Conservation (phyloP, 495 filamentous ascomycete species). For the Hapsidospora chrysogenum region DNA sequence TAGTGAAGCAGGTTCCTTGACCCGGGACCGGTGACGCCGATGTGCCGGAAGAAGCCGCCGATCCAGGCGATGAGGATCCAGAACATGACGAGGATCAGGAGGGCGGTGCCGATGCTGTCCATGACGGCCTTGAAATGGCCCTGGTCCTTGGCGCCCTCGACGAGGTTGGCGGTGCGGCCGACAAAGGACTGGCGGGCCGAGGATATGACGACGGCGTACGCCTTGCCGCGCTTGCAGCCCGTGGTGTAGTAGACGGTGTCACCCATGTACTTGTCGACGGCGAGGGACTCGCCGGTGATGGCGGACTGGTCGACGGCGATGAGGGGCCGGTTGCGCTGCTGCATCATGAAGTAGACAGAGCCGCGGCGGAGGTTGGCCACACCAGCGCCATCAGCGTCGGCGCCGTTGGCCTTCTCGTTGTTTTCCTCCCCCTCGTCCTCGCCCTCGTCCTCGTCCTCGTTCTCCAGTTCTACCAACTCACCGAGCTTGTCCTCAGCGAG, state of each 20-base stretch:
- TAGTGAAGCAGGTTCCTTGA: slow-evolving; percentile 65
- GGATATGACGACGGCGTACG: slow-evolving; percentile 60
- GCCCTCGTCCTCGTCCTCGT: background rate
- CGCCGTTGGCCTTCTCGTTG: slow-evolving; percentile 1
- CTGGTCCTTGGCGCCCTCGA: slow-evolving; percentile 48
- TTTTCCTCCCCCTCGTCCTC: slow-evolving; percentile 1
- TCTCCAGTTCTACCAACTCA: background rate
- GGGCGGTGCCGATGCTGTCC: slow-evolving; percentile 66
- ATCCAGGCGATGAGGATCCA: slow-evolving; percentile 74
- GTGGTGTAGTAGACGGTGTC: slow-evolving; percentile 74
- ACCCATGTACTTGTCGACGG: slow-evolving; percentile 68
- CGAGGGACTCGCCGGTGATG: slow-evolving; percentile 84
- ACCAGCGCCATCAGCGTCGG: too few relatives aligned
- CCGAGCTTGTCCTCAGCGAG: slow-evolving; percentile 3
- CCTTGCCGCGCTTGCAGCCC: slow-evolving; percentile 75
- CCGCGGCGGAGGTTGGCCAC: background rate
- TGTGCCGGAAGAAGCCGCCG: slow-evolving; percentile 70
- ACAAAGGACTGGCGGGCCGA: slow-evolving; percentile 81
- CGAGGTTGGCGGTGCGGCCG: slow-evolving; percentile 71
- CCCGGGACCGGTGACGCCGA: slow-evolving; percentile 14
- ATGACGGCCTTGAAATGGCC: slow-evolving; percentile 86
- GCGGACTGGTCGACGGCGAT: slow-evolving; percentile 85
- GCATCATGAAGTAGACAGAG: background rate
- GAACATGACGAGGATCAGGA: slow-evolving; percentile 65
- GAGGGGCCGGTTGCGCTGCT: slow-evolving; percentile 23